A percentile compares a stretch with the other conserved stretches of the same genome.
Evolutionary conservation across 2,329 filamentous ascomycete genomes (phyloP).

Genomic region (Bipolaris victoriae): DNA sequence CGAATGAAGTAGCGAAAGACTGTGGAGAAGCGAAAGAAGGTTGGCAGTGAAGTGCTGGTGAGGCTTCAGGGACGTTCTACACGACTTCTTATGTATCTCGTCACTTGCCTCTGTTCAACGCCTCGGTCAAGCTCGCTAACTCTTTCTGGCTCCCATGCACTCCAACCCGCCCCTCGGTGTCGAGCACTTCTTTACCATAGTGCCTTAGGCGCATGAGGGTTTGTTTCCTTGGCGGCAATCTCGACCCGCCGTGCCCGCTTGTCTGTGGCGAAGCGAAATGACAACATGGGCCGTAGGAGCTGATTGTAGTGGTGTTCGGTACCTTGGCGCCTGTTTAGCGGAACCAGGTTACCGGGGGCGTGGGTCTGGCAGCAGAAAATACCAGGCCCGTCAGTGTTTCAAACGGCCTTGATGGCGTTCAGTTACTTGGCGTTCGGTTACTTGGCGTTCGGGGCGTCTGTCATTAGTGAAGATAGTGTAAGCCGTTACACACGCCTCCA

Average conservation of each 20-base stretch:
- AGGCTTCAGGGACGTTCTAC: background rate
- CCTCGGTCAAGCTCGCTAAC: background rate
- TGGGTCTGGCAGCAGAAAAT: background rate
- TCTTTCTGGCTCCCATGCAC: background rate
- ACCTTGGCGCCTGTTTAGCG: constrained; percentile 1
- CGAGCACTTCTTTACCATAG: background rate
- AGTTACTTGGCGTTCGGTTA: constrained; percentile 1
- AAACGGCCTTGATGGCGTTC: background rate
- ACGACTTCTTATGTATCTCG: constrained; percentile 8
- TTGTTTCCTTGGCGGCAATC: constrained; percentile 5
- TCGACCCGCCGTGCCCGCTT: background rate
- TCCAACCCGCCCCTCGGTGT: background rate
- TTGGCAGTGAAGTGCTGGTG: constrained; percentile 9
- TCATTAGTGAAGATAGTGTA: background rate
- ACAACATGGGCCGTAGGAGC: constrained; percentile 1
- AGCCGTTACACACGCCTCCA: background rate
- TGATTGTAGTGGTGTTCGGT: constrained; percentile 2
- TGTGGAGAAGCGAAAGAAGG: constrained; percentile 9
- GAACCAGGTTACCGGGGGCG: background rate
- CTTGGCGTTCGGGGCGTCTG: constrained; percentile 2
- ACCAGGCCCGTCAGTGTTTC: constrained; percentile 2
- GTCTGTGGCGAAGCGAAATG: constrained; percentile 12
- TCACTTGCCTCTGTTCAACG: background rate
- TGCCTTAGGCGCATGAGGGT: constrained; percentile 1
- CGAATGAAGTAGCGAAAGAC: constrained; percentile 13